Percentiles rank a stretch among this genome's conserved stretches.
Conservation (phyloP, 805 yeast species). For the Candida nemodendra region DNA sequence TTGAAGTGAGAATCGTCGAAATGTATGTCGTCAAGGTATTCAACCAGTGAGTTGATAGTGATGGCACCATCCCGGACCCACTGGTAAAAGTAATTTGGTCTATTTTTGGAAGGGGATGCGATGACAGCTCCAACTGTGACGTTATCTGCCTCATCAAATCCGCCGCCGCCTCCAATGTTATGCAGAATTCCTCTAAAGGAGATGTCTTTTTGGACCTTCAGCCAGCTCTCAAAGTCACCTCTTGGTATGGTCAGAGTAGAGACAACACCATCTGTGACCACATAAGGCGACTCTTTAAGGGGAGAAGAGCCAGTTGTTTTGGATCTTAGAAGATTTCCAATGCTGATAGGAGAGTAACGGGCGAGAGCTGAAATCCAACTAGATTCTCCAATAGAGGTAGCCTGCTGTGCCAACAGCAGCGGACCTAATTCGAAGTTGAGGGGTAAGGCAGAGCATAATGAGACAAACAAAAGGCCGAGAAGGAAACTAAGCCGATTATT, state of each 20-base stretch:
- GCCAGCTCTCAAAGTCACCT: conserved; percentile 49
- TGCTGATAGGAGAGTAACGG: conserved; percentile 11
- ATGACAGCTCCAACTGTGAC: conserved; percentile 70
- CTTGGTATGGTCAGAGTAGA: conserved; percentile 27
- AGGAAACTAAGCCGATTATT: conserved; percentile 5
- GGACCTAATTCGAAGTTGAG: conserved; percentile 2
- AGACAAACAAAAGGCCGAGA: conserved; percentile 1
- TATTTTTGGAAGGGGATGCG: conserved; percentile 72
- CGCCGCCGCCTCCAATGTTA: conserved; percentile 55
- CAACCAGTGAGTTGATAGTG: conserved; percentile 63
- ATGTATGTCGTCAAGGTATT: conserved; percentile 45
- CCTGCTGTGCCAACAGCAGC: not conserved
- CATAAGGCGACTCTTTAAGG: not conserved
- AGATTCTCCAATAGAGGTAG: not conserved
- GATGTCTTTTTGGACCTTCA: conserved; percentile 38
- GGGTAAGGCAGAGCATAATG: conserved; percentile 12
- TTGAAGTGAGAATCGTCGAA: conserved; percentile 24
- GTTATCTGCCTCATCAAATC: conserved; percentile 28
- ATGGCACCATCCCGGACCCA: conserved; percentile 93
- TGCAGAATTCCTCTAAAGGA: conserved; percentile 48
- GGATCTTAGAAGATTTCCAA: conserved; percentile 4
- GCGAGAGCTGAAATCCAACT: conserved; percentile 11
- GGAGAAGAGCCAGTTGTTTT: not conserved
- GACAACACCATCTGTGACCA: conserved; percentile 20
- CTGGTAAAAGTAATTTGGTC: conserved; percentile 83